A percentile compares a stretch with the other conserved stretches of the same genome.
phyloP scores from a whole-genome alignment of 495 filamentous ascomycete genomes.

The Amphirosellinia nigrospora region DNA sequence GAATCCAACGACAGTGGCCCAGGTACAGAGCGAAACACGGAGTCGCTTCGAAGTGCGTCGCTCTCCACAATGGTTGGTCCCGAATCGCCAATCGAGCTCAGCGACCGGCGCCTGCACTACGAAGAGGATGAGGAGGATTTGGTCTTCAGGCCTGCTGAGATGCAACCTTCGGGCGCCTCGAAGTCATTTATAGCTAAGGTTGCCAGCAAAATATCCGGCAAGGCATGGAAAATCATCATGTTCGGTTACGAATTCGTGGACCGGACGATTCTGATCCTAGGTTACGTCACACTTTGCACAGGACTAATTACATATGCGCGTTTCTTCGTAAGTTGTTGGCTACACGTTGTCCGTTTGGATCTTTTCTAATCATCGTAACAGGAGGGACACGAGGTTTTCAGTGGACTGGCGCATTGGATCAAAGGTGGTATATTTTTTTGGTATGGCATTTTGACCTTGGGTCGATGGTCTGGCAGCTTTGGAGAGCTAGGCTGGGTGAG shows the following conservation, averaged over 20 bases:
- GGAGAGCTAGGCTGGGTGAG: constrained; percentile 85
- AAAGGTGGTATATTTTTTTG: constrained; percentile 98
- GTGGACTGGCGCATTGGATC: constrained; percentile 89
- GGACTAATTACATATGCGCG: constrained; percentile 64
- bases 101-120: constrained; percentile 58
- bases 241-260: constrained; percentile 52
- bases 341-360: background rate
- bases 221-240: constrained; percentile 50
- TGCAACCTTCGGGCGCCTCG: constrained; percentile 39
- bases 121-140: constrained; percentile 51
- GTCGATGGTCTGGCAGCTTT: constrained; percentile 90
- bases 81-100: constrained; percentile 58
- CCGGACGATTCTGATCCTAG: constrained; percentile 56
- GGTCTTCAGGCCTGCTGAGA: constrained; percentile 39
- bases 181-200: constrained; percentile 40
- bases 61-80: constrained; percentile 61
- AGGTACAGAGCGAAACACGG: constrained; percentile 76
- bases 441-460: constrained; percentile 87
- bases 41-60: constrained; percentile 69
- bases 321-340: constrained; percentile 58
- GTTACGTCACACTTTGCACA: constrained; percentile 64
- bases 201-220: constrained; percentile 45
- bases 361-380: constrained; percentile 35
- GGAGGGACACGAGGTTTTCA: constrained; percentile 71
- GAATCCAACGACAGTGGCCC: constrained; percentile 90